Evolutionary conservation across 2,329 filamentous ascomycete species (phyloP).

Genomic region (Fusarium praegraminearum): DNA sequence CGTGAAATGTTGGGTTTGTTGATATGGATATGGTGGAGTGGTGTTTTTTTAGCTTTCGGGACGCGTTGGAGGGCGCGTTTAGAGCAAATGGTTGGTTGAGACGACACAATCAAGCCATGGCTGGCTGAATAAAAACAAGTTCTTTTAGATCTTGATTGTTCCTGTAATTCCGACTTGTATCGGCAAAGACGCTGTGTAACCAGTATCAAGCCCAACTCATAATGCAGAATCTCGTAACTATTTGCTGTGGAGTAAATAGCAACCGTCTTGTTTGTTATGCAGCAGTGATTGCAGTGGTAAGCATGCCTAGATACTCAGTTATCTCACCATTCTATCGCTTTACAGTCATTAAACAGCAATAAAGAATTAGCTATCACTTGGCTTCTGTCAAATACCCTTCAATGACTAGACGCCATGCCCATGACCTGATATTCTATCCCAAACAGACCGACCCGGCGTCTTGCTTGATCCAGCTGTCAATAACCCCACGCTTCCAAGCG

Average conservation of each 20-base stretch:
- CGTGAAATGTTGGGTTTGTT: constrained; percentile 30
- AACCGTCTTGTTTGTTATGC: constrained; percentile 34
- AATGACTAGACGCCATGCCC: neutral
- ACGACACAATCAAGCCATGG: constrained; percentile 4
- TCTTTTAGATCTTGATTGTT: neutral
- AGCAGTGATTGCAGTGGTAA: neutral
- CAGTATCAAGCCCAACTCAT: constrained; percentile 29
- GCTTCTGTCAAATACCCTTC: neutral
- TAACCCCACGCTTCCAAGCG: constrained; percentile 13
- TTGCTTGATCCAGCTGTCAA: neutral
- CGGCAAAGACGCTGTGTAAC: neutral
- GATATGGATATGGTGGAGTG: constrained; percentile 31
- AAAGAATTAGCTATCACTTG: neutral
- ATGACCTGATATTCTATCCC: constrained; percentile 11
- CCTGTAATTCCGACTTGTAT: neutral
- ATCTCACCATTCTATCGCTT: neutral
- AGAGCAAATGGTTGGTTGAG: constrained; percentile 24
- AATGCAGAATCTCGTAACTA: constrained; percentile 28
- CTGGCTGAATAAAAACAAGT: constrained; percentile 22
- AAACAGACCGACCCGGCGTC: constrained; percentile 9
- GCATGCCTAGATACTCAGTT: neutral
- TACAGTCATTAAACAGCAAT: neutral
- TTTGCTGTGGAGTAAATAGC: constrained; percentile 36
- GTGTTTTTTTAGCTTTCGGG: constrained; percentile 27
- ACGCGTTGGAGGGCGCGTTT: constrained; percentile 38